Percentiles rank a stretch among this genome's conserved stretches.
Evolutionary conservation across 2,329 filamentous ascomycete genomes (phyloP).

Genomic region (Aspergillus sojae): DNA sequence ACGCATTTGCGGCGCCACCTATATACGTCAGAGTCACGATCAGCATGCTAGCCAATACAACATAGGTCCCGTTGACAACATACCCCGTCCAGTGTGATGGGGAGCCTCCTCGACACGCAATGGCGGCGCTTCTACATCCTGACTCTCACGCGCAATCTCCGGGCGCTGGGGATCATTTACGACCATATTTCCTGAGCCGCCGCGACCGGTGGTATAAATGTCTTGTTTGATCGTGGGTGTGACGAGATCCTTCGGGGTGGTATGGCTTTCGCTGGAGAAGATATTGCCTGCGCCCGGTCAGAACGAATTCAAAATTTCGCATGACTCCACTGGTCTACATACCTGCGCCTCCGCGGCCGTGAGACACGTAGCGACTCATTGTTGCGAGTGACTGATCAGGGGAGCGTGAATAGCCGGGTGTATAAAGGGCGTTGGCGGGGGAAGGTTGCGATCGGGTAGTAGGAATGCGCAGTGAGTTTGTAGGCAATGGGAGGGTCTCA

Average conservation of each 20-base stretch:
- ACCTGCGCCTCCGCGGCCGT: slow-evolving; percentile 77
- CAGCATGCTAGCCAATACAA: background rate
- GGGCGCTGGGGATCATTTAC: slow-evolving; percentile 69
- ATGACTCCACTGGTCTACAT: slow-evolving; percentile 22
- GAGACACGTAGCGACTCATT: slow-evolving; percentile 52
- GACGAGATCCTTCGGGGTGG: slow-evolving; percentile 67
- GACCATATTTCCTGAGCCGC: slow-evolving; percentile 87
- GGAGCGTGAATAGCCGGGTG: background rate
- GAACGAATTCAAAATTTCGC: background rate
- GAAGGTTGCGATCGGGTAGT: background rate
- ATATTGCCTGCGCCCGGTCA: slow-evolving; percentile 60
- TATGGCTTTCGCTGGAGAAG: slow-evolving; percentile 51
- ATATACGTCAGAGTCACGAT: background rate
- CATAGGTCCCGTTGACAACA: slow-evolving; percentile 7
- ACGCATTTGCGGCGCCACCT: slow-evolving; percentile 43
- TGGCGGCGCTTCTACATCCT: slow-evolving; percentile 71
- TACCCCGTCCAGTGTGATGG: slow-evolving; percentile 49
- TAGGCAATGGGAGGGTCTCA: background rate
- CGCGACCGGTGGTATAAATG: slow-evolving; percentile 87
- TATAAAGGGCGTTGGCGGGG: background rate
- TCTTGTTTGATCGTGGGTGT: slow-evolving; percentile 82
- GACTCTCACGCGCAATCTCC: slow-evolving; percentile 71
- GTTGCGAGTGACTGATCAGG: slow-evolving; percentile 8
- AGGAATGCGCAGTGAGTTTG: background rate
- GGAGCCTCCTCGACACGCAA: slow-evolving; percentile 41